Base-by-base conservation (phyloP, 2,329 filamentous ascomycete genomes). In the Alternaria sp. region DNA sequence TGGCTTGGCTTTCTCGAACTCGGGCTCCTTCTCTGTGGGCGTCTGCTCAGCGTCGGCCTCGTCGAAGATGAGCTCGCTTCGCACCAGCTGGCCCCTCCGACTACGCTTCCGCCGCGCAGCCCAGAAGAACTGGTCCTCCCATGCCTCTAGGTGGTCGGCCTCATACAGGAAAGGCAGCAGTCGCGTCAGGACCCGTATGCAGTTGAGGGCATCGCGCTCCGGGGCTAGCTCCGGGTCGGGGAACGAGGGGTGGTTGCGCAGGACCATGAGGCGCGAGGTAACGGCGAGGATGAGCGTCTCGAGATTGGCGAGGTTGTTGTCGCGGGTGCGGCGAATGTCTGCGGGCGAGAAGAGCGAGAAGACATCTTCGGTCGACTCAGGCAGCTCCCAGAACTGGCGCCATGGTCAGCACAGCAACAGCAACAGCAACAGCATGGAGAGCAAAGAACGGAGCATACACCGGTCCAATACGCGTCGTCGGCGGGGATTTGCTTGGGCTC, bases 111-210 rank as follows among this genome's bases (percentile, higher is more conserved):
- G 86, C 67, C 92, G 84, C 45, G 85, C 82, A 1, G 86, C 84
- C 95, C 95, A 98, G 74, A 99, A 97, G 84, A 99, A 97, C 61
- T 85, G 87, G 62, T 96, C 90, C 73, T 98, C 93, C 95, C 95
- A 99, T 66, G 83, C 79, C 61, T 90, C 86, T 50, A 99, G 80
- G 52, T 89, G 85, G 41, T 97, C 93, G 51, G 89, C 89, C 78
- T 99, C 95, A 77, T 97, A 97, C 24, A 99, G 78, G 74, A 91
- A 99, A 5, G 95, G 95, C 28, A 99, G 82, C 46, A 99, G 81
- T 13, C 95, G 87, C 13, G 94, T 98, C 51, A 99, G 84, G 46
- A 98, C 88, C 31, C 95, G 88, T 72, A 99, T 88, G 77, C 95
- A 99, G 80, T 99, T 99, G 71, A 99, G 84, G n/a, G 90, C 92